A percentile compares a stretch with the other conserved stretches of the same genome.
Evolutionary conservation across 2,329 filamentous ascomycete species (phyloP).

Genomic region (Epichloe baconii): DNA sequence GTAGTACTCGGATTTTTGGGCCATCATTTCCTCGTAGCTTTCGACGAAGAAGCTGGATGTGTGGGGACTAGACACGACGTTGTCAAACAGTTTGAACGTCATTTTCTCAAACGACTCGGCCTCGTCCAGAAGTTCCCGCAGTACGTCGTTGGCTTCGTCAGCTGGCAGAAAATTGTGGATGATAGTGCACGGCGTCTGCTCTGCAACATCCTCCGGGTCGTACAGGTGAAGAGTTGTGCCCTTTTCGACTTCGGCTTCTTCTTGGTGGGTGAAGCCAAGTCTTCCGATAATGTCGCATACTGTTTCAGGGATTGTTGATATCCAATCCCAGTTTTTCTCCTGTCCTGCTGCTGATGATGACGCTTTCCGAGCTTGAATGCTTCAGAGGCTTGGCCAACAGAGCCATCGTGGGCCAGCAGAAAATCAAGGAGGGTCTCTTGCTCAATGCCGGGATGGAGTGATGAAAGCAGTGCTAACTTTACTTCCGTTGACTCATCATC

Average conservation of each 20-base stretch:
- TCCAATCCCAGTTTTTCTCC: constrained; percentile 29
- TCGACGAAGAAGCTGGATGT: constrained; percentile 76
- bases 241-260: constrained; percentile 53
- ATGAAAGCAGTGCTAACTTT: constrained; percentile 74
- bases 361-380: constrained; percentile 30
- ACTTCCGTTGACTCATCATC: constrained; percentile 64
- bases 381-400: constrained; percentile 50
- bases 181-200: constrained; percentile 79
- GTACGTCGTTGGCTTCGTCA: constrained; percentile 57
- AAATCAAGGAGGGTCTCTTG: constrained; percentile 64
- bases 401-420: constrained; percentile 65
- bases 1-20: constrained; percentile 66
- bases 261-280: constrained; percentile 16
- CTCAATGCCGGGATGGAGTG: constrained; percentile 52
- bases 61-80: constrained; percentile 73
- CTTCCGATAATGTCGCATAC: constrained; percentile 24
- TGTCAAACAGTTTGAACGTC: constrained; percentile 79
- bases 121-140: constrained; percentile 65
- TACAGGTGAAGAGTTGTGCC: constrained; percentile 77
- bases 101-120: constrained; percentile 55
- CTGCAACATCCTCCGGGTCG: constrained; percentile 65
- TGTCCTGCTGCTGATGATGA: constrained; percentile 10
- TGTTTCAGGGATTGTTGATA: constrained; percentile 51
- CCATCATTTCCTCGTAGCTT: constrained; percentile 51
- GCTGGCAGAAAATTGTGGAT: constrained; percentile 78